Evolutionary conservation across 148 eudicot genomes (phyloP).

Genomic region (Fagopyrum tataricum): DNA sequence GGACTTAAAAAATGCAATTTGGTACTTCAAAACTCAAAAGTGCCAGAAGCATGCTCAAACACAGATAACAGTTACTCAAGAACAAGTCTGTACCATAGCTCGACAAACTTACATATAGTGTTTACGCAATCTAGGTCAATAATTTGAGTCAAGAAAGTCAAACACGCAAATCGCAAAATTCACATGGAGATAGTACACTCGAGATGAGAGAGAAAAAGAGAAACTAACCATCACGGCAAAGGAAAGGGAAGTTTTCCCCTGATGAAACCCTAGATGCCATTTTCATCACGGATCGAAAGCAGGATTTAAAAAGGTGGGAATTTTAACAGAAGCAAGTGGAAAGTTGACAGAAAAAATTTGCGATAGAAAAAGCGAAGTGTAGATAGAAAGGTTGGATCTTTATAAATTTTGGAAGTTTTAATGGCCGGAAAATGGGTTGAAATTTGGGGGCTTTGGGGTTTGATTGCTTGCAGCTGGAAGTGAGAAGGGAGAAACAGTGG

Average conservation of each 20-base stretch:
- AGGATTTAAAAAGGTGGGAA: neutral
- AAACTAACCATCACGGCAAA: neutral
- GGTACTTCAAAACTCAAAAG: neutral
- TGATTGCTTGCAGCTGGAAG: neutral
- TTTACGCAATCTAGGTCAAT: neutral
- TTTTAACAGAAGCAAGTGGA: slow-evolving; percentile 1
- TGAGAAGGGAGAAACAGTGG: neutral
- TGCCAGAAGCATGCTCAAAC: neutral
- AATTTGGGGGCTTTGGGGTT: neutral
- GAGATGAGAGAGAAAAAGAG: neutral
- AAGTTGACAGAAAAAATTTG: neutral
- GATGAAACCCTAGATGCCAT: neutral
- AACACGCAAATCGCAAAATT: slow-evolving; percentile 3
- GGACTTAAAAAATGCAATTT: neutral
- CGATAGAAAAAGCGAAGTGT: neutral
- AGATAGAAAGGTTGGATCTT: neutral
- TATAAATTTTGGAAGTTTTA: neutral
- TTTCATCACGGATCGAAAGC: slow-evolving; percentile 3
- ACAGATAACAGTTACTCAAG: neutral
- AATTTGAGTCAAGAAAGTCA: slow-evolving; percentile 1
- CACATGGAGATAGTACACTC: neutral
- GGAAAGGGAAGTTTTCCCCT: neutral
- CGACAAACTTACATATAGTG: neutral
- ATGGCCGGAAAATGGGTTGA: neutral
- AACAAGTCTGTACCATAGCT: neutral